Base-by-base conservation (phyloP, 352 stramenopile genomes). In the Phytophthora pistaciae region DNA sequence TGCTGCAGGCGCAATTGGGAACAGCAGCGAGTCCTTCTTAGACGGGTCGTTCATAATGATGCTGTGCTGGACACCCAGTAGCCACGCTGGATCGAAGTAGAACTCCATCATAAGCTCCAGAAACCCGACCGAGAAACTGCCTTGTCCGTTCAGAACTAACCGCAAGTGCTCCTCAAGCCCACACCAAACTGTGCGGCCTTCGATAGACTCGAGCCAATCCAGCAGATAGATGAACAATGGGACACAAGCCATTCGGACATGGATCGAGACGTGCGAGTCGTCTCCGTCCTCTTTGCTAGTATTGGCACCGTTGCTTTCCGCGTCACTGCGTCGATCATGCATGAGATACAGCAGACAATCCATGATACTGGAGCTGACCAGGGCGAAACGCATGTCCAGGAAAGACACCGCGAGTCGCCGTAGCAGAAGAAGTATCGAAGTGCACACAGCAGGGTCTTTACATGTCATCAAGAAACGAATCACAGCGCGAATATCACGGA, bases 91-190 rank as follows among this genome's bases (percentile, higher is more conserved):
- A 56, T 96, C 84, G 46, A 92, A 93, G 67, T 93, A 93, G 59
- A 93, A 91, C 62, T 95, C 87, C 78, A 94, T 91, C 87, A 94
- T 94, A 23, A 95, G 80, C 64, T 95, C 86, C 16, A 93, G 56
- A 48, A 95, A 93, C 0, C 85, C 85, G 21, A 80, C 66, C 3
- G 85, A 92, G 38, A 91, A 91, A 53, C 66, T 91, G 25, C 84
- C 77, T 57, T 94, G 81, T n/a, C 84, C 84, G 23, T 91, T 92
- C n/a, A 93, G 31, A 20, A 92, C 82, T 55, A 85, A 68, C 18
- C 85, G 83, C 23, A 95, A 63, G 57, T 94, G 79, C 29, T 95
- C 88, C 66, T 95, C 88, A 2, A 95, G 66, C n/a, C 87, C 88
- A 56, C 88, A 95, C 88, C 88, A 95, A 1, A 95, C 84, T 0